Percentiles rank a stretch among this genome's conserved stretches.
These are phyloP conservation scores for Ammopiptanthus mongolicus DNA, from an alignment of 306 rosid genomes.

Conservation along the genomic window DNA sequence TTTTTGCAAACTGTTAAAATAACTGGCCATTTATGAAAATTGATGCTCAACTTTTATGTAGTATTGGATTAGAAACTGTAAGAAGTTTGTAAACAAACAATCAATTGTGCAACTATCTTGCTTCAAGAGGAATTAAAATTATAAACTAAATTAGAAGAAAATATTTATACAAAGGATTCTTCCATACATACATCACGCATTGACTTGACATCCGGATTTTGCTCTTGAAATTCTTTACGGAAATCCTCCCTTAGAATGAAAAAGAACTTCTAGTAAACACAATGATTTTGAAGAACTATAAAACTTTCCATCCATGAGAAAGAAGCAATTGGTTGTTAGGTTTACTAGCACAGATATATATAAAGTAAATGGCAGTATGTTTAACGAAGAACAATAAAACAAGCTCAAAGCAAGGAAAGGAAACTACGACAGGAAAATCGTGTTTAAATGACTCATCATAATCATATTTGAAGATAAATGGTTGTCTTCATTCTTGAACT, in stretches of 20 bases:
- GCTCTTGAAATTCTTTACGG: slow-evolving; percentile 77
- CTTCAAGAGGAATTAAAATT: not conserved
- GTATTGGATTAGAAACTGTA: not conserved
- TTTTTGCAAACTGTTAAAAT: slow-evolving; percentile 5
- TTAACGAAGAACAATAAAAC: slow-evolving; percentile 16
- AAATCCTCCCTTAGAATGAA: slow-evolving; percentile 76
- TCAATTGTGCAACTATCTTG: slow-evolving; percentile 10
- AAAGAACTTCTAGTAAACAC: slow-evolving; percentile 26
- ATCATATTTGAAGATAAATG: not conserved
- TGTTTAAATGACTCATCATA: not conserved
- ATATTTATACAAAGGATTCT: not conserved
- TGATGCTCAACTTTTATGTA: not conserved
- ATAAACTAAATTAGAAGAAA: slow-evolving; percentile 15
- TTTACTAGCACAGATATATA: not conserved
- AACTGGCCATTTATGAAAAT: not conserved
- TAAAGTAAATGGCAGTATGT: not conserved
- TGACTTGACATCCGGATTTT: slow-evolving; percentile 79
- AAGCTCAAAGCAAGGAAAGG: not conserved
- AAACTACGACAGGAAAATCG: not conserved
- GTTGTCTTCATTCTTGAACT: not conserved
- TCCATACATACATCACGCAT: slow-evolving; percentile 74
- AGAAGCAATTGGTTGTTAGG: slow-evolving; percentile 19
- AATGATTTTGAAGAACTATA: not conserved
- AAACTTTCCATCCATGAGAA: slow-evolving; percentile 2
- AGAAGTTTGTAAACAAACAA: not conserved